Percentiles rank a stretch among this genome's conserved stretches.
phyloP scores from a whole-genome alignment of 768 basidiomycete genomes.

The Mycena polygramma region DNA sequence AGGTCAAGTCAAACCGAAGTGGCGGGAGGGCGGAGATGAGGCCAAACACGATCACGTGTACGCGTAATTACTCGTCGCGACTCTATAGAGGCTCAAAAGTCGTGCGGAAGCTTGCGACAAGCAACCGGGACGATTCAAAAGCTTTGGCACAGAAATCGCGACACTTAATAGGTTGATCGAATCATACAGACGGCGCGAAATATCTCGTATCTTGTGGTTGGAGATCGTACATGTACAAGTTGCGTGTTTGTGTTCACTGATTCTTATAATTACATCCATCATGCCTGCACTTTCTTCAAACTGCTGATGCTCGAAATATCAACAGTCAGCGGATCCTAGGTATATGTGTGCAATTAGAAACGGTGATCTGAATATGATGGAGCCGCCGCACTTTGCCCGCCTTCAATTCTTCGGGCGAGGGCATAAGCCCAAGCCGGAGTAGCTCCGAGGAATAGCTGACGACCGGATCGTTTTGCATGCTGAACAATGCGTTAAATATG shows the following conservation, averaged over 20 bases:
- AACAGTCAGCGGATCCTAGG: constrained; percentile 29
- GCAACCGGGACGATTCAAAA: no score
- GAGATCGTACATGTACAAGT: not conserved
- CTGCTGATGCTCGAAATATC: constrained; percentile 43
- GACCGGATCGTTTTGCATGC: constrained; percentile 87
- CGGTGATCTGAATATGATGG: not conserved
- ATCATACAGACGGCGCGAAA: not conserved
- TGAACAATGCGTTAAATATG: constrained; percentile 40
- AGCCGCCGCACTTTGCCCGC: constrained; percentile 71
- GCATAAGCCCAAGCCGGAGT: constrained; percentile 84
- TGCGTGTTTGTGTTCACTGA: not conserved
- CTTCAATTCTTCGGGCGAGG: constrained; percentile 77
- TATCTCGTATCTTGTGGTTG: not conserved
- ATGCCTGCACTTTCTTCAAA: constrained; percentile 41
- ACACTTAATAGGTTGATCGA: no score
- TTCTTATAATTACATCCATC: not conserved
- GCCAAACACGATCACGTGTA: no score
- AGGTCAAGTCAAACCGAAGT: no score
- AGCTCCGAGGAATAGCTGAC: constrained; percentile 85
- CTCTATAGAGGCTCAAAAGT: no score
- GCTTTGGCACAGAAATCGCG: no score
- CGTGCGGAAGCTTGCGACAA: no score
- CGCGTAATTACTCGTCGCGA: no score
- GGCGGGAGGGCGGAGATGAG: no score
- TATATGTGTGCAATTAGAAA: not conserved